A percentile compares a stretch with the other conserved stretches of the same genome.
Conservation (phyloP, 108 stramenopile species). For the Pseudonitzschia pungens region DNA sequence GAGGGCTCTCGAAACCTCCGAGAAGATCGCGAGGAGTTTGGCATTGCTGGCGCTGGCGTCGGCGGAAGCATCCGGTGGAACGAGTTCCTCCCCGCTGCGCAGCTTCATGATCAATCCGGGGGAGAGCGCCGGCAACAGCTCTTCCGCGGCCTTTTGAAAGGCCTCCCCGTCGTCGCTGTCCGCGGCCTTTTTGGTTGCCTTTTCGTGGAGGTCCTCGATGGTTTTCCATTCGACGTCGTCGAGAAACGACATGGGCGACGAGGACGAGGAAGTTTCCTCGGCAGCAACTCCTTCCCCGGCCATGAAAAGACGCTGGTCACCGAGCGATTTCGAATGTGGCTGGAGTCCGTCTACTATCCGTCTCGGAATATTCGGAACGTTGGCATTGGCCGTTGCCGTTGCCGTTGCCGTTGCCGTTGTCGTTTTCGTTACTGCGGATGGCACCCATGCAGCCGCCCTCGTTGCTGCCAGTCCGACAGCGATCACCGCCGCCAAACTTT, state of each 20-base stretch:
- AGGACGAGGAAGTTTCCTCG: neutral
- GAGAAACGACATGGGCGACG: slow-evolving; percentile 15
- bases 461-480: neutral
- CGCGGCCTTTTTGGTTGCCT: slow-evolving; percentile 6
- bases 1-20: slow-evolving; percentile 48
- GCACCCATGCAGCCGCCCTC: neutral
- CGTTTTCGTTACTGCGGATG: neutral
- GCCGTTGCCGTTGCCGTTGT: no score
- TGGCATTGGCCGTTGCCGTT: no score
- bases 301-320: neutral
- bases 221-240: slow-evolving; percentile 30
- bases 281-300: neutral
- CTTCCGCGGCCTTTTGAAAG: slow-evolving; percentile 23
- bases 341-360: neutral
- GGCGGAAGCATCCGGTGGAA: neutral
- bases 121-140: slow-evolving; percentile 36
- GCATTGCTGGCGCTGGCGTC: slow-evolving; percentile 6
- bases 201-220: slow-evolving; percentile 17
- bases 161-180: slow-evolving; percentile 12
- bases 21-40: slow-evolving; percentile 25
- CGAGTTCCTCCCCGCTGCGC: slow-evolving; percentile 2
- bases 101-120: slow-evolving; percentile 49
- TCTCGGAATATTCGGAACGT: no score
- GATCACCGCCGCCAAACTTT: neutral
- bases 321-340: neutral